These are phyloP conservation scores for Hymenoscyphus scutula DNA, from an alignment of 2,329 filamentous ascomycete genomes.

Conservation along the genomic window DNA sequence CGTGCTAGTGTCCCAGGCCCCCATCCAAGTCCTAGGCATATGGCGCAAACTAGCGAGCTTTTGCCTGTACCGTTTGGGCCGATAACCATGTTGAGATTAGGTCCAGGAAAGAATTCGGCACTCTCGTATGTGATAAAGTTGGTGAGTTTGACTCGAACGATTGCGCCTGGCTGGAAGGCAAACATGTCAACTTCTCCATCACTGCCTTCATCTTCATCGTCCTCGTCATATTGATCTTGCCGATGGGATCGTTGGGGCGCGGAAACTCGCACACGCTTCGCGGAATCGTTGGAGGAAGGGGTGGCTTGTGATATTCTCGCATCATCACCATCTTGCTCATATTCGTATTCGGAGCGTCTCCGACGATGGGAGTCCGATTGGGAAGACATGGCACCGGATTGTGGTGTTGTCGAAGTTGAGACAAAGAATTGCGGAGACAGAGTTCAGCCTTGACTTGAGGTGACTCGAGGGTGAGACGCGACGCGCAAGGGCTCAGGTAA, in stretches of 20 bases:
- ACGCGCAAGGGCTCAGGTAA: background rate
- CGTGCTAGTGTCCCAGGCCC: constrained; percentile 78
- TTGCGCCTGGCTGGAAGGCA: constrained; percentile 64
- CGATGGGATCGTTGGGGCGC: constrained; percentile 14
- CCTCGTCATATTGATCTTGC: constrained; percentile 15
- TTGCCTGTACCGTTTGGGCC: constrained; percentile 99
- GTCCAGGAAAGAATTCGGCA: constrained; percentile 87
- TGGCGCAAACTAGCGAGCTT: constrained; percentile 94
- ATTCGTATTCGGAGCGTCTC: constrained; percentile 27
- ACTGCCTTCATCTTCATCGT: constrained; percentile 11
- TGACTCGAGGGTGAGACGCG: no score
- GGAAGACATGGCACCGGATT: background rate
- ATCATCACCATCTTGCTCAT: constrained; percentile 28
- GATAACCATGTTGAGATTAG: constrained; percentile 96
- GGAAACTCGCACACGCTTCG: constrained; percentile 31
- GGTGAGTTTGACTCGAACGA: constrained; percentile 78
- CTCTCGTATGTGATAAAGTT: constrained; percentile 96
- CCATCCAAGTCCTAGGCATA: constrained; percentile 89
- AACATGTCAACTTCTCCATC: constrained; percentile 8
- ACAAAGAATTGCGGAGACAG: background rate
- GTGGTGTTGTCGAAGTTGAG: constrained; percentile 9
- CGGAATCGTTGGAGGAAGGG: constrained; percentile 19
- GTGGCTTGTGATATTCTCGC: constrained; percentile 22
- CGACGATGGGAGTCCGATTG: constrained; percentile 11
- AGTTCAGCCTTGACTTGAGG: background rate